These are phyloP conservation scores for Neurospora sp. DNA, from an alignment of 495 filamentous ascomycete species.

Conservation along the genomic window DNA sequence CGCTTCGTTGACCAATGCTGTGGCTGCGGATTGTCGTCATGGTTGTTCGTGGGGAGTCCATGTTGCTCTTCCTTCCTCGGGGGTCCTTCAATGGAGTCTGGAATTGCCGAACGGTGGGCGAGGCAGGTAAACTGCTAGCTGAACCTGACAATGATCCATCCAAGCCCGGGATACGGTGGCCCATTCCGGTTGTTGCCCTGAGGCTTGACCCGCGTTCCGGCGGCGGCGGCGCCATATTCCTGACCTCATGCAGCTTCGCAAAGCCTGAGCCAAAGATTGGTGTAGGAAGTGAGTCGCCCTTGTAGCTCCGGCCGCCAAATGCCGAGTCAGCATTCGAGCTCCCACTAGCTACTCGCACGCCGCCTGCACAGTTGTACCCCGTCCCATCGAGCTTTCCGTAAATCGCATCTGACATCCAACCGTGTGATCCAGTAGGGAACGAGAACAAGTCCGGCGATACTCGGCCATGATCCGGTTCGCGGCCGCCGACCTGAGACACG, in stretches of 20 bases:
- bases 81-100: neutral
- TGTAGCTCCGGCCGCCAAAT: conserved; percentile 24
- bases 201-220: conserved; percentile 36
- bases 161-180: conserved; percentile 20
- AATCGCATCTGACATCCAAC: conserved; percentile 34
- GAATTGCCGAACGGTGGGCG: conserved; percentile 3
- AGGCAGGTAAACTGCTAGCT: conserved; percentile 6
- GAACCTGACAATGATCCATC: conserved; percentile 11
- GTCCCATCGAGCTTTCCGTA: conserved; percentile 28
- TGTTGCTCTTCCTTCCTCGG: conserved; percentile 15
- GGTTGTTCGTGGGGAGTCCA: conserved; percentile 11
- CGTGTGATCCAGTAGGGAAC: conserved; percentile 25
- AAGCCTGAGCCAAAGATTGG: conserved; percentile 19
- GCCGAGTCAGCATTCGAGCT: conserved; percentile 19
- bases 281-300: conserved; percentile 22
- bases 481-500: conserved; percentile 12
- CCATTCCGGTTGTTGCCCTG: neutral
- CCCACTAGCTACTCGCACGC: neutral
- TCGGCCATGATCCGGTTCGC: conserved; percentile 10
- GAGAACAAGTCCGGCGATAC: conserved; percentile 37
- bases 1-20: conserved; percentile 24
- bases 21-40: conserved; percentile 22
- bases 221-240: conserved; percentile 21
- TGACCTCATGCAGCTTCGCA: conserved; percentile 4
- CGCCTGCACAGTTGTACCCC: conserved; percentile 23